Conservation (phyloP, 495 filamentous ascomycete species). For the Tuber microsphaerosporum region DNA sequence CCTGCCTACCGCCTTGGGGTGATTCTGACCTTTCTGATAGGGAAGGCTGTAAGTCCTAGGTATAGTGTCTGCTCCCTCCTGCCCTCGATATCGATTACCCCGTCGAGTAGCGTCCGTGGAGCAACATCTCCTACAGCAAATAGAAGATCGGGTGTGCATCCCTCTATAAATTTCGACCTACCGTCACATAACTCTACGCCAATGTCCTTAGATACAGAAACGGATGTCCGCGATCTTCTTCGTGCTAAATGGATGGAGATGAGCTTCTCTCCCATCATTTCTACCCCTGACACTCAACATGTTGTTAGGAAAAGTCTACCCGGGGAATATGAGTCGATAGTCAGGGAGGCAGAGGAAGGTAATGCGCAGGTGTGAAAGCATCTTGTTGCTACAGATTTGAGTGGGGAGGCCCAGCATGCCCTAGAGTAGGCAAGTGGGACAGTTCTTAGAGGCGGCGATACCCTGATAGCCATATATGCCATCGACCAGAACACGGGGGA, state of each 20-base stretch:
- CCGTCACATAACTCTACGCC: conserved; percentile 69
- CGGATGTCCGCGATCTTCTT: conserved; percentile 71
- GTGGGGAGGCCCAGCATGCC: conserved; percentile 86
- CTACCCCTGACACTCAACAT: conserved; percentile 65
- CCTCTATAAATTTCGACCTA: conserved; percentile 69
- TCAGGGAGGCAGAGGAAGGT: conserved; percentile 64
- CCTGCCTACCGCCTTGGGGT: neutral
- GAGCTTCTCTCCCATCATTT: conserved; percentile 66
- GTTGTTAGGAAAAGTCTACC: conserved; percentile 81
- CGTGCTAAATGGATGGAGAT: conserved; percentile 77
- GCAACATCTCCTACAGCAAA: conserved; percentile 34
- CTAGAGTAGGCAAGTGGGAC: conserved; percentile 96
- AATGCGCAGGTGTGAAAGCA: conserved; percentile 76
- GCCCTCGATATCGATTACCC: conserved; percentile 58
- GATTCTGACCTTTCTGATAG: conserved; percentile 28
- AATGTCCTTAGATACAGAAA: conserved; percentile 77
- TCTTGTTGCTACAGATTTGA: conserved; percentile 84
- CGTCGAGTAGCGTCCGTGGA: conserved; percentile 46
- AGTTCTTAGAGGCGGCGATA: conserved; percentile 90
- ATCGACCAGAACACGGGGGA: conserved; percentile 71
- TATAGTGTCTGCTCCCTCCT: conserved; percentile 54
- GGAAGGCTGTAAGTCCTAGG: conserved; percentile 42
- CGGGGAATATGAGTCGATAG: conserved; percentile 69
- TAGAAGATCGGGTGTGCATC: conserved; percentile 59
- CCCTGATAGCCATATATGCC: conserved; percentile 82